Base-by-base conservation (phyloP, 371 early-diverging fungal genomes). In the Dinochytrium kinnereticum region DNA sequence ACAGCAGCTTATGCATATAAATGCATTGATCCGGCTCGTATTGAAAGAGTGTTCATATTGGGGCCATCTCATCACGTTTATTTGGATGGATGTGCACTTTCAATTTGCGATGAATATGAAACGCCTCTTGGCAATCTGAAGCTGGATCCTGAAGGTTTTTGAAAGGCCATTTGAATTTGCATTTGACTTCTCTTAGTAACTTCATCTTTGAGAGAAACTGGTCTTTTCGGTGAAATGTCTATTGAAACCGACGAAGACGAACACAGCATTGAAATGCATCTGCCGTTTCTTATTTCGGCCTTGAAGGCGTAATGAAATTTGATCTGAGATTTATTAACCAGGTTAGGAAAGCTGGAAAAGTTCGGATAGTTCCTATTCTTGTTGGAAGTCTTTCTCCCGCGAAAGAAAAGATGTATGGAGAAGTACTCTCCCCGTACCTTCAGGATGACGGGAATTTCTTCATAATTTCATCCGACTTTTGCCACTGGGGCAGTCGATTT, bases 181-280 rank as follows among this genome's bases (percentile, higher is more conserved):
- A 26, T 30, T 1, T 7, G 36, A 19, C 26, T 39, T n/a, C 30
- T 21, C 21, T 0, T 65, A 92, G 93, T 89, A 34, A 85, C 87
- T 44, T 76, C 82, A 57, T 88, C 84, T 38, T 85, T 94, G 1
- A 40, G 80, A 44, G 77, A 84, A 2, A 91, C 92, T 0, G 89
- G 90, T 0, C 75, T 86, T 7, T 98, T 96, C 80, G 61, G 72
- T 1, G 77, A 71, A 55, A 91, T 96, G 93, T 76, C 72, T 24
- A 66, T 76, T 26, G 67, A 72, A 17, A 59, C 64, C 1, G 98
- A 98, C 72, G 94, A 96, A 78, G 90, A 92, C 39, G 98, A 98
- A 73, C 97, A 98, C 77, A 95, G 95, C 76, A 88, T 98, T 73
- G 98, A 96, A 79, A 93, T 98, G 96, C 97, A 97, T 74, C 78